phyloP scores from a whole-genome alignment of 2,329 filamentous ascomycete species.

The Aspergillus viridinutans region DNA sequence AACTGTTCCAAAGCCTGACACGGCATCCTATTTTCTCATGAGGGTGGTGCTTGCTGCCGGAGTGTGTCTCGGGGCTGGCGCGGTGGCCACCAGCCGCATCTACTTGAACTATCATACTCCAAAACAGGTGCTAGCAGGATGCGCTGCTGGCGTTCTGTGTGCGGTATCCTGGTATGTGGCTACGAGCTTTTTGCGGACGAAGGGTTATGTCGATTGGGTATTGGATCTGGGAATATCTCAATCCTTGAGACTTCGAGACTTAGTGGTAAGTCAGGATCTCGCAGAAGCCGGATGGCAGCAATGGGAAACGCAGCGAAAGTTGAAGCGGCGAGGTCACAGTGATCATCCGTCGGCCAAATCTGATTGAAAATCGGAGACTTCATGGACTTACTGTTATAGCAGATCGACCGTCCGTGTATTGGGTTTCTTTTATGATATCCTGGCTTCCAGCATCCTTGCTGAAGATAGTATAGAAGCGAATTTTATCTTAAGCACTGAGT shows the following conservation, averaged over 20 bases:
- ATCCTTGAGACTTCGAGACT: slow-evolving; percentile 70
- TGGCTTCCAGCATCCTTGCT: not conserved
- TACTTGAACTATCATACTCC: slow-evolving; percentile 92
- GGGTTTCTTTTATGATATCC: not conserved
- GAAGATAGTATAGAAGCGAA: not conserved
- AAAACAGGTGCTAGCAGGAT: slow-evolving; percentile 80
- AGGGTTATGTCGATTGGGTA: slow-evolving; percentile 68
- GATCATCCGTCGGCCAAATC: slow-evolving; percentile 22
- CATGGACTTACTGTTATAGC: not conserved
- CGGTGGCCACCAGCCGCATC: slow-evolving; percentile 76
- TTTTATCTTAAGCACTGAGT: not conserved
- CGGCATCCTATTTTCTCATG: slow-evolving; percentile 45
- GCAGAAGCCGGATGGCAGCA: slow-evolving; percentile 90
- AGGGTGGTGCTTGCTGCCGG: slow-evolving; percentile 56
- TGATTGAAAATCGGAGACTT: slow-evolving; percentile 15
- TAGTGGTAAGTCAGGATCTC: slow-evolving; percentile 83
- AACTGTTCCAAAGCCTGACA: slow-evolving; percentile 41
- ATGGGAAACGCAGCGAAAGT: slow-evolving; percentile 62
- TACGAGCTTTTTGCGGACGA: slow-evolving; percentile 62
- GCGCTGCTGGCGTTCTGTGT: slow-evolving; percentile 63
- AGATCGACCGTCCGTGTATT: not conserved
- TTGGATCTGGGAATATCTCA: slow-evolving; percentile 63
- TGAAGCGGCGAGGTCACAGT: slow-evolving; percentile 24
- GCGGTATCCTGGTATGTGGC: slow-evolving; percentile 74
- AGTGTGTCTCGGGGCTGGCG: slow-evolving; percentile 58